phyloP scores from a whole-genome alignment of 441 rosid genomes.

The Eruca vesicaria region DNA sequence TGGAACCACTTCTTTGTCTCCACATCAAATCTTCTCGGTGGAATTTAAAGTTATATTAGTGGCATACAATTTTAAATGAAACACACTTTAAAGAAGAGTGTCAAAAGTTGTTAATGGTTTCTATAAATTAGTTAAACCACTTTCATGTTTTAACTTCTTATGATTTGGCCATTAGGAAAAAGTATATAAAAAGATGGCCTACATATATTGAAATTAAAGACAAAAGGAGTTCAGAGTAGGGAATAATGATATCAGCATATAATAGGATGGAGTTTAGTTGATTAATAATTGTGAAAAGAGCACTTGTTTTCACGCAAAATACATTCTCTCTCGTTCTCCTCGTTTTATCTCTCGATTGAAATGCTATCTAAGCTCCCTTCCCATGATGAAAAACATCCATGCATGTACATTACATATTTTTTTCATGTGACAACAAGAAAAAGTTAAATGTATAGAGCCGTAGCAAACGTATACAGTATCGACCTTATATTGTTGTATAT shows the following conservation, averaged over 20 bases:
- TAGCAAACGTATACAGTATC: background rate
- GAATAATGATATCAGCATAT: constrained; percentile 38
- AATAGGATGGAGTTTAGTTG: constrained; percentile 38
- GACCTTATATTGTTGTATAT: background rate
- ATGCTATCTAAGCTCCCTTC: constrained; percentile 15
- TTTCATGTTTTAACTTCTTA: constrained; percentile 24
- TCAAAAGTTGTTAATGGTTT: constrained; percentile 28
- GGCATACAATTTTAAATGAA: background rate
- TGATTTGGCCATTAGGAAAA: constrained; percentile 28
- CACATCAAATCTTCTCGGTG: constrained; percentile 31
- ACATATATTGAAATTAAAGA: constrained; percentile 19
- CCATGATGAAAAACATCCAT: constrained; percentile 20
- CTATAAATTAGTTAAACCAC: constrained; percentile 30
- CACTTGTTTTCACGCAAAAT: constrained; percentile 33
- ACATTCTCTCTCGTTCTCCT: constrained; percentile 42
- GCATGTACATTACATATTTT: constrained; percentile 13
- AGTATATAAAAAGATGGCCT: constrained; percentile 21
- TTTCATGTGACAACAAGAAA: background rate
- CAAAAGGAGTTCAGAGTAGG: constrained; percentile 43
- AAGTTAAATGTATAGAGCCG: background rate
- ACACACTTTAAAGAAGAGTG: constrained; percentile 29
- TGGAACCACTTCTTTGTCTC: constrained; percentile 43
- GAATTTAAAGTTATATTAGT: constrained; percentile 31
- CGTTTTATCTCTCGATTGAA: constrained; percentile 21
- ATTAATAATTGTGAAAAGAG: constrained; percentile 43